A percentile compares a stretch with the other conserved stretches of the same genome.
Evolutionary conservation across 2,329 filamentous ascomycete species (phyloP).

Genomic region (Neofusicoccum kwambonambiense): DNA sequence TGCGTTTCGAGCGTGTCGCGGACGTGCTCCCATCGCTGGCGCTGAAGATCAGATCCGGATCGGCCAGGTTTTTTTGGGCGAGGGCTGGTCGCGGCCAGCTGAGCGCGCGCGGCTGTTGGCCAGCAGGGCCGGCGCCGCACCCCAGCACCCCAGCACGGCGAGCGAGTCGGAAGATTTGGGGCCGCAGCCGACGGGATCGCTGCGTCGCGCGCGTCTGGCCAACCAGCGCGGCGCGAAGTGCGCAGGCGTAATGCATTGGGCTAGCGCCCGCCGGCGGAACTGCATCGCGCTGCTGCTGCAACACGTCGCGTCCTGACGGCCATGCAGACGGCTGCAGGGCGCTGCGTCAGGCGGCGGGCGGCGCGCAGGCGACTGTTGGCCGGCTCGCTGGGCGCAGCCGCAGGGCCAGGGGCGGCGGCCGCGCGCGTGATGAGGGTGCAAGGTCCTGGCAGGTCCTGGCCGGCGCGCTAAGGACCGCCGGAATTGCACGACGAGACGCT

Average conservation of each 20-base stretch:
- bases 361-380: not conserved
- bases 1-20: constrained; percentile 7
- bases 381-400: not conserved
- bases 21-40: constrained; percentile 1
- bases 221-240: not conserved
- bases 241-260: not conserved
- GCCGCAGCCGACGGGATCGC: constrained; percentile 4
- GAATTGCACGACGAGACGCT: not conserved
- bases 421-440: not conserved
- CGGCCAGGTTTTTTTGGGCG: not conserved
- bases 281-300: not conserved
- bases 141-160: not conserved
- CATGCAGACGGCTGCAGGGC: not conserved
- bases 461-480: not conserved
- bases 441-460: not conserved
- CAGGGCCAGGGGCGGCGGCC: not conserved
- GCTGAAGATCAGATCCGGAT: constrained; percentile 9
- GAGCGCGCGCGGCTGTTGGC: not conserved
- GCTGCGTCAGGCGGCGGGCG: not conserved
- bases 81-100: not conserved
- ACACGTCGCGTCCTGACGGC: not conserved
- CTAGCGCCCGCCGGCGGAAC: not conserved
- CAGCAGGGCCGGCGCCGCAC: too few species aligned
- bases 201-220: not conserved
- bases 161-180: constrained; percentile 1